phyloP scores from a whole-genome alignment of 148 eudicot species.

The Camellia granthamiana region DNA sequence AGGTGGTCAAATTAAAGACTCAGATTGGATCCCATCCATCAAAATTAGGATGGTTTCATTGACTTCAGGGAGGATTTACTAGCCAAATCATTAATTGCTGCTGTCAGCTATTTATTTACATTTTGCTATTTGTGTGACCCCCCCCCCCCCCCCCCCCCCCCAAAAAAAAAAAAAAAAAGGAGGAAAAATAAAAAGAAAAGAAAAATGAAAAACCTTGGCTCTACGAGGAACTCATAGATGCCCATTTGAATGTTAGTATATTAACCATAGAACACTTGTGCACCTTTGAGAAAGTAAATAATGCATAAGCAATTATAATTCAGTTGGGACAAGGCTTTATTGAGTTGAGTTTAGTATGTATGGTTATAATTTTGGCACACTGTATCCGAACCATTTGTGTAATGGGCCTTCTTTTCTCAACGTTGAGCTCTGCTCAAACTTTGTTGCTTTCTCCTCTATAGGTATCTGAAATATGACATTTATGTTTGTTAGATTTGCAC shows the following conservation, averaged over 20 bases:
- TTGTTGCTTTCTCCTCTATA: not conserved
- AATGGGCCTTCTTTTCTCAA: not conserved
- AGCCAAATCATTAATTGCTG: not conserved
- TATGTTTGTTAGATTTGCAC: conserved; percentile 58
- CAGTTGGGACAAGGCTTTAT: not conserved
- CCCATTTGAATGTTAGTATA: not conserved
- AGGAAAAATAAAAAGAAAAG: too few relatives aligned
- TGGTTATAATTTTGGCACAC: not conserved
- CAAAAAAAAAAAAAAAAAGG: too few relatives aligned
- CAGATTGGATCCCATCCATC: not conserved
- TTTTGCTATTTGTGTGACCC: not conserved
- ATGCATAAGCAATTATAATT: not conserved
- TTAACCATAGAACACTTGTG: not conserved
- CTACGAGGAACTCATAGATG: not conserved
- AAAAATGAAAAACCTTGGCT: too few relatives aligned
- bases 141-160: not conserved
- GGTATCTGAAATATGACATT: conserved; percentile 3
- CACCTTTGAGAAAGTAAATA: not conserved
- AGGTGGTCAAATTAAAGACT: not conserved
- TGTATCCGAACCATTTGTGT: not conserved
- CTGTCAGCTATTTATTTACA: not conserved
- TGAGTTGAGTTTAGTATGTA: conserved; percentile 5
- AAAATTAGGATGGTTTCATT: not conserved
- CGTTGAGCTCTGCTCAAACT: not conserved
- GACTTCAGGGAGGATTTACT: not conserved